Evolutionary conservation across 2,329 filamentous ascomycete genomes (phyloP).

Genomic region (Aspergillus brunneoviolaceus): DNA sequence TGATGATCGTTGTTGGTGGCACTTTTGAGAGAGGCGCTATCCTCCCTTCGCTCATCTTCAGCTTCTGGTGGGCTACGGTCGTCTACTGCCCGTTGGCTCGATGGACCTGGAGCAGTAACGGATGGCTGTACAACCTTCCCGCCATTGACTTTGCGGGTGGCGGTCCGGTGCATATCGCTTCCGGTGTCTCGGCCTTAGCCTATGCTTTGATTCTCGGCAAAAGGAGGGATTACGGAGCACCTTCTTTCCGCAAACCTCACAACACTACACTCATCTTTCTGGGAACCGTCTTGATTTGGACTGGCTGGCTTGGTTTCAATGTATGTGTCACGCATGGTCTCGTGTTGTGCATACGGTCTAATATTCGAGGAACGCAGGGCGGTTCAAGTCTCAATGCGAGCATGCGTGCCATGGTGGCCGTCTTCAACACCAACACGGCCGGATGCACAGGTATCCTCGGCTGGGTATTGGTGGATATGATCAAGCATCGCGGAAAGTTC

Average conservation of each 20-base stretch:
- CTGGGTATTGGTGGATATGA: slow-evolving; percentile 55
- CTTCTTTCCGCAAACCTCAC: slow-evolving; percentile 60
- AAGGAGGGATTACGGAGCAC: slow-evolving; percentile 56
- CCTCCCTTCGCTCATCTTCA: slow-evolving; percentile 65
- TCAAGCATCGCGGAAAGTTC: slow-evolving; percentile 54
- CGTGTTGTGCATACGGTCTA: not conserved
- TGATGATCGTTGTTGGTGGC: slow-evolving; percentile 65
- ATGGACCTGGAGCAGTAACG: slow-evolving; percentile 74
- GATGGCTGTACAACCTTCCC: slow-evolving; percentile 68
- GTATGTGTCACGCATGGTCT: slow-evolving; percentile 20
- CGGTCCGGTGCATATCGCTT: slow-evolving; percentile 73
- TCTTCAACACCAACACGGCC: slow-evolving; percentile 60
- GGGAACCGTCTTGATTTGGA: slow-evolving; percentile 56
- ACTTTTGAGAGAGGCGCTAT: slow-evolving; percentile 65
- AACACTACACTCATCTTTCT: slow-evolving; percentile 73
- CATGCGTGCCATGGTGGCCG: slow-evolving; percentile 55
- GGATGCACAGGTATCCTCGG: slow-evolving; percentile 56
- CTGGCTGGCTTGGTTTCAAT: slow-evolving; percentile 60
- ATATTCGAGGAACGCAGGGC: slow-evolving; percentile 32
- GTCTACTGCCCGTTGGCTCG: slow-evolving; percentile 74
- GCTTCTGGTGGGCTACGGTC: slow-evolving; percentile 69
- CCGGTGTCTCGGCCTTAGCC: slow-evolving; percentile 68
- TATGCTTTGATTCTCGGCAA: slow-evolving; percentile 73
- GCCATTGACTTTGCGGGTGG: slow-evolving; percentile 74
- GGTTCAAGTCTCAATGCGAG: slow-evolving; percentile 55